Conservation (phyloP, 257 asterid genomes). For the Fraxinus cuspidata region DNA sequence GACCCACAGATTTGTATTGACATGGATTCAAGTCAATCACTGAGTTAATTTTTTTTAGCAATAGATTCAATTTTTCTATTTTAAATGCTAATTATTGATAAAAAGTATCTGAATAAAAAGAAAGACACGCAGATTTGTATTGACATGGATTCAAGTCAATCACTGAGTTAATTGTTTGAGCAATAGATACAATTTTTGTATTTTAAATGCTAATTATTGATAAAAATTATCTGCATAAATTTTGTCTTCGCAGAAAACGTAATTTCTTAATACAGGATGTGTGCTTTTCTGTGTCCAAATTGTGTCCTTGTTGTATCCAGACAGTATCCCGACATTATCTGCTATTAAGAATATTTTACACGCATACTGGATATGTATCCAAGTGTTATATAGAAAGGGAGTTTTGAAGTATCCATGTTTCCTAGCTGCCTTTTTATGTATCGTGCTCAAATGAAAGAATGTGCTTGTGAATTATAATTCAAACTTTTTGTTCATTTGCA, state of each 20-base stretch:
- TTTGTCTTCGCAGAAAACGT: neutral
- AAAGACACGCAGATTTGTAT: neutral
- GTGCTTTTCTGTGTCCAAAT: neutral
- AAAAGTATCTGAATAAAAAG: neutral
- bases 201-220: too few relatives aligned
- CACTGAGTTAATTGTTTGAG: neutral
- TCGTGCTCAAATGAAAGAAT: neutral
- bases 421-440: neutral
- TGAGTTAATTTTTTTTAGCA: neutral
- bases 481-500: slow-evolving; percentile 34
- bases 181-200: neutral
- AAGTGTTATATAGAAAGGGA: neutral
- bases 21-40: neutral
- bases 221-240: neutral
- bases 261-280: neutral
- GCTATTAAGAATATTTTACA: neutral
- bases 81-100: too few relatives aligned
- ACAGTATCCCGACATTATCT: neutral
- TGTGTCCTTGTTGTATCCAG: neutral
- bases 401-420: slow-evolving; percentile 6
- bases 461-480: slow-evolving; percentile 7
- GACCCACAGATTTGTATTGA: neutral
- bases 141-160: neutral
- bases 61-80: neutral
- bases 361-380: neutral